Conservation (phyloP, 139 green algal genomes). For the Monoraphidium neglectum region DNA sequence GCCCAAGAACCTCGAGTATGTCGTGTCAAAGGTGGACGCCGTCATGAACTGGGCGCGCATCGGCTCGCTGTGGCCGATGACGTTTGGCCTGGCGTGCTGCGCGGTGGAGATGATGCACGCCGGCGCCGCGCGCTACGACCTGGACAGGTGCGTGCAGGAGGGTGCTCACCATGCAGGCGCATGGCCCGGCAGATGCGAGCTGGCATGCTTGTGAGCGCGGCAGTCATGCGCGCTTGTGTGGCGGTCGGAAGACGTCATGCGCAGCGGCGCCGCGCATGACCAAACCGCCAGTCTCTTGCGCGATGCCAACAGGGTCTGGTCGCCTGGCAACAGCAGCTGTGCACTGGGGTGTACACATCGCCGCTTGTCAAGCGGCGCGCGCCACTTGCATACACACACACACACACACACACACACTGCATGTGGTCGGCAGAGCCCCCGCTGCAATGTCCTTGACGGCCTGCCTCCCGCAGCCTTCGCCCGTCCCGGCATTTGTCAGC, state of each 20-base stretch:
- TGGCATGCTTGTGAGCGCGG: not conserved
- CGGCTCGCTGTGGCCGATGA: conserved; percentile 97
- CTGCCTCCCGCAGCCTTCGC: not conserved
- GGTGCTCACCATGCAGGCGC: too few relatives aligned
- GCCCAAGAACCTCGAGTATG: conserved; percentile 38
- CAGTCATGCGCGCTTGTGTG: not conserved
- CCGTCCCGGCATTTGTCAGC: conserved; percentile 61
- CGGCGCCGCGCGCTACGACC: conserved; percentile 48
- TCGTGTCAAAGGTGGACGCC: conserved; percentile 57
- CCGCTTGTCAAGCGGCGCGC: too few relatives aligned
- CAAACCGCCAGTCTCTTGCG: too few relatives aligned
- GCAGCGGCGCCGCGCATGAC: too few relatives aligned
- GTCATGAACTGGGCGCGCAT: conserved; percentile 92
- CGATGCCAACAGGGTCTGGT: too few relatives aligned
- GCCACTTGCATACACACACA: too few relatives aligned
- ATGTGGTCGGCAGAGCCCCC: too few relatives aligned
- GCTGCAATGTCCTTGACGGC: not conserved
- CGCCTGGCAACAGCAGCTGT: too few relatives aligned
- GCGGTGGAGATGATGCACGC: conserved; percentile 98
- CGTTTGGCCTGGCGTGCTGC: conserved; percentile 95
- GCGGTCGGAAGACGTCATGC: too few relatives aligned
- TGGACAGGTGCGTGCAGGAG: conserved; percentile 56
- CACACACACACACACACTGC: too few relatives aligned
- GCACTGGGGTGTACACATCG: too few relatives aligned
- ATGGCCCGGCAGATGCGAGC: too few relatives aligned